Percentiles rank a stretch among this genome's conserved stretches.
Conservation (phyloP, 805 yeast species). For the Candida nitratophila region DNA sequence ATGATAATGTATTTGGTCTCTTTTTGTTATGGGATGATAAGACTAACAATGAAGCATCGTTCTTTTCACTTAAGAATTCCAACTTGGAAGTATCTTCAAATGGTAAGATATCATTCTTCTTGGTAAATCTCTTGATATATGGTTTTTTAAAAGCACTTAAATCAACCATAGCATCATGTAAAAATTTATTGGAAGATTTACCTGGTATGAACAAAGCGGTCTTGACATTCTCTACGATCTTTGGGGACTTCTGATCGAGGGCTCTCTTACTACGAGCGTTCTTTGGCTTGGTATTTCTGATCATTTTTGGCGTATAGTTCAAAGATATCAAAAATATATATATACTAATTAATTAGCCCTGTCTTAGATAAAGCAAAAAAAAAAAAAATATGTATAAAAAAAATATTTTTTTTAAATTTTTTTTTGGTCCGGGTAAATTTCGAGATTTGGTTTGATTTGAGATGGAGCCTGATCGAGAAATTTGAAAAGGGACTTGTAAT, state of each 20-base stretch:
- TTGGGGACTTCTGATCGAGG: constrained; percentile 79
- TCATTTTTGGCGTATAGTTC: constrained; percentile 17
- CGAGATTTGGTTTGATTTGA: neutral
- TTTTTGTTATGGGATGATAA: constrained; percentile 78
- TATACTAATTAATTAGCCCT: too few relatives aligned
- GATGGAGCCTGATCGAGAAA: neutral
- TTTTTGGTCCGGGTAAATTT: neutral
- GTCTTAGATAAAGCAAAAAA: neutral
- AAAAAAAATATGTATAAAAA: neutral
- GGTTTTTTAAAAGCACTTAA: constrained; percentile 89
- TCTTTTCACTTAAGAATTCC: constrained; percentile 93
- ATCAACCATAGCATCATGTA: constrained; percentile 88
- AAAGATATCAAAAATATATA: too few relatives aligned
- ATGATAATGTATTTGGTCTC: constrained; percentile 86
- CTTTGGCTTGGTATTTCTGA: constrained; percentile 69
- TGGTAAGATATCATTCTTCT: constrained; percentile 85
- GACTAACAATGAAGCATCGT: constrained; percentile 81
- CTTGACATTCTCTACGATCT: constrained; percentile 83
- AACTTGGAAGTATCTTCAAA: constrained; percentile 82
- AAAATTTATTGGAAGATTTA: constrained; percentile 62
- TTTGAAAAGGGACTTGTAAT: neutral
- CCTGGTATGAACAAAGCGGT: constrained; percentile 91
- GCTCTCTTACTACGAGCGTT: constrained; percentile 96
- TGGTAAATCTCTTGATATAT: constrained; percentile 73
- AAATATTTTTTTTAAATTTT: neutral